phyloP scores from a whole-genome alignment of 495 filamentous ascomycete species.

The Hyphodiscus hymeniophilus region DNA sequence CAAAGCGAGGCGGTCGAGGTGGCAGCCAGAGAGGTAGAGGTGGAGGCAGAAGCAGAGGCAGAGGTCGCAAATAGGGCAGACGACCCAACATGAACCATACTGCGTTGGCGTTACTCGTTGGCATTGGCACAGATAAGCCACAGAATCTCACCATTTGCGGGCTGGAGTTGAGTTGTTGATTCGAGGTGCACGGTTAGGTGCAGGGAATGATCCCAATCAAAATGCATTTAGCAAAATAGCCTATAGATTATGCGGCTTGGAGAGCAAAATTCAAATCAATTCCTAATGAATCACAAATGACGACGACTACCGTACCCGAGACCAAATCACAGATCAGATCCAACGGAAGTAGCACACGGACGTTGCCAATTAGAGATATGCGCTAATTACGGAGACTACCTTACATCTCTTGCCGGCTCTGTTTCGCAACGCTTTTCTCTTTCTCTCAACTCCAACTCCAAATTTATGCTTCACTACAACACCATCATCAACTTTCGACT shows the following conservation, averaged over 20 bases:
- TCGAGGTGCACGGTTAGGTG: not conserved
- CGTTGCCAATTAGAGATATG: not conserved
- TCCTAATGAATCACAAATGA: no score
- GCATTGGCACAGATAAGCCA: not conserved
- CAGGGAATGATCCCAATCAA: not conserved
- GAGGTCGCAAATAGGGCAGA: constrained; percentile 8
- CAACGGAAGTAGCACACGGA: not conserved
- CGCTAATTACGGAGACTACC: not conserved
- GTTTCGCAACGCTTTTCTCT: not conserved
- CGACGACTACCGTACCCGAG: no score
- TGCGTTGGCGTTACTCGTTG: no score
- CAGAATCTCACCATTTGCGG: not conserved
- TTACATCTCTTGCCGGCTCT: not conserved
- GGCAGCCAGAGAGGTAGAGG: constrained; percentile 19
- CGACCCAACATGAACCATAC: not conserved
- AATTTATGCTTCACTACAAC: not conserved
- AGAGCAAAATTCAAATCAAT: no score
- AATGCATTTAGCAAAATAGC: not conserved
- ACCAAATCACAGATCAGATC: no score
- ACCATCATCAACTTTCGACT: not conserved
- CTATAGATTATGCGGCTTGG: not conserved
- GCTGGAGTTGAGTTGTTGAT: not conserved
- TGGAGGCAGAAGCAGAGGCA: no score
- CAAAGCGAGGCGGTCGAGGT: constrained; percentile 33
- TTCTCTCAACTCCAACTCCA: not conserved